Percentiles rank a stretch among this genome's conserved stretches.
Evolutionary conservation across 257 asterid genomes (phyloP).

Genomic region (Gynochthodes officinalis): DNA sequence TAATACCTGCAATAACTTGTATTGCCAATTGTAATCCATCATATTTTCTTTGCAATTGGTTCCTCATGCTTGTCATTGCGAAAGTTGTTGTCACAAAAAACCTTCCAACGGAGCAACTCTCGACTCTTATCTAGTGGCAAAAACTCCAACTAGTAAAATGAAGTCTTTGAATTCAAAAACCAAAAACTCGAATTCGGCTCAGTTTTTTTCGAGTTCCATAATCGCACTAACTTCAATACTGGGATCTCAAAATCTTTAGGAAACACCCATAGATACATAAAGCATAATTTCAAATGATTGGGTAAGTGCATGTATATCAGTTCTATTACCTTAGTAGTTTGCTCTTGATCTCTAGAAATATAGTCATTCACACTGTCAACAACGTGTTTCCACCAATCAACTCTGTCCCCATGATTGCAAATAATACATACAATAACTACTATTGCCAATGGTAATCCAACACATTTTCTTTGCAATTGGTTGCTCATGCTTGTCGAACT

Average conservation of each 20-base stretch:
- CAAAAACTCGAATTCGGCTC: too few species aligned
- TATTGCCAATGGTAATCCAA: slow-evolving; percentile 40
- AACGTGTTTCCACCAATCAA: slow-evolving; percentile 7
- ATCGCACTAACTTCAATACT: too few species aligned
- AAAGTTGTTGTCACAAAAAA: slow-evolving; percentile 2
- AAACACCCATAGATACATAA: too few species aligned
- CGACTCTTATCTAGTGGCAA: slow-evolving; percentile 18
- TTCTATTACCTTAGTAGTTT: background rate
- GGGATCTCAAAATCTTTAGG: too few species aligned
- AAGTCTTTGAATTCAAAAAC: background rate
- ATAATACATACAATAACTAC: too few species aligned
- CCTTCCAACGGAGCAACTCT: slow-evolving; percentile 14
- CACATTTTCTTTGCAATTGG: slow-evolving; percentile 14
- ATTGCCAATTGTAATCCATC: slow-evolving; percentile 28
- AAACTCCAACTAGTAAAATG: slow-evolving; percentile 15
- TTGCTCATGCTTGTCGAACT: slow-evolving; percentile 14
- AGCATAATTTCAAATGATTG: too few species aligned
- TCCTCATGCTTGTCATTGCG: slow-evolving; percentile 15
- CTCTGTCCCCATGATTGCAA: too few species aligned
- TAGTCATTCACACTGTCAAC: slow-evolving; percentile 12
- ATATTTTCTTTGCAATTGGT: slow-evolving; percentile 17
- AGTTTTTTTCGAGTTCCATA: too few species aligned
- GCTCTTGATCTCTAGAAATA: background rate
- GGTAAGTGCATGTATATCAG: too few species aligned
- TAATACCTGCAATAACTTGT: slow-evolving; percentile 20